Conservation (phyloP, 73 alveolate species). For the Tetrahymena thermophila region DNA sequence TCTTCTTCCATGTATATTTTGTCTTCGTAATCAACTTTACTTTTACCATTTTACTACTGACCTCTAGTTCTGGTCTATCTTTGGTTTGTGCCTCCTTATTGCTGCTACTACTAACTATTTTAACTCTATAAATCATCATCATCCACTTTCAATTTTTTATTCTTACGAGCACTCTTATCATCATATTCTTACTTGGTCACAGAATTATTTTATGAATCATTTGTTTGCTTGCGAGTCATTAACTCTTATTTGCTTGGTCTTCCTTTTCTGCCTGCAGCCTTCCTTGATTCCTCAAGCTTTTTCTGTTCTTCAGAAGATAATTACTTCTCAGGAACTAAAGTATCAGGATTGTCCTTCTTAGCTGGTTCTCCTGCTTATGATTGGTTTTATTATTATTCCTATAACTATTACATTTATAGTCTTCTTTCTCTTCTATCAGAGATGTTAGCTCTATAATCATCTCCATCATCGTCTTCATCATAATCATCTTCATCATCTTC, state of each 20-base stretch:
- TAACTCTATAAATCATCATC: background rate
- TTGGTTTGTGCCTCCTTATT: background rate
- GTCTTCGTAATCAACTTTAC: background rate
- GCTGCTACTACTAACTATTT: background rate
- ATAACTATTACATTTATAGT: background rate
- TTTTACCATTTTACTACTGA: background rate
- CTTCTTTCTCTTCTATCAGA: background rate
- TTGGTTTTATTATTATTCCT: background rate
- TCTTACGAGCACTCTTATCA: background rate
- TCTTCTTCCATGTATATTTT: slow-evolving; percentile 1
- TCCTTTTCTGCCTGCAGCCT: background rate
- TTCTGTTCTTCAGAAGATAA: background rate
- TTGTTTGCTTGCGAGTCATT: background rate
- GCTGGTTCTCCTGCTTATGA: background rate
- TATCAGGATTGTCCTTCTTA: background rate
- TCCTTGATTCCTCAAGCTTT: background rate
- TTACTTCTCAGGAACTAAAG: background rate
- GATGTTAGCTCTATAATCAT: background rate
- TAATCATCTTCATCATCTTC: background rate
- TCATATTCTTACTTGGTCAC: background rate
- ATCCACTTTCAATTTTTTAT: background rate
- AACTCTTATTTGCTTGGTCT: background rate
- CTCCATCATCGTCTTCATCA: background rate
- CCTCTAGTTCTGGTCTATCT: background rate
- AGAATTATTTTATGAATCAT: background rate